phyloP scores from a whole-genome alignment of 306 rosid genomes.

The Sicyos baderoa region DNA sequence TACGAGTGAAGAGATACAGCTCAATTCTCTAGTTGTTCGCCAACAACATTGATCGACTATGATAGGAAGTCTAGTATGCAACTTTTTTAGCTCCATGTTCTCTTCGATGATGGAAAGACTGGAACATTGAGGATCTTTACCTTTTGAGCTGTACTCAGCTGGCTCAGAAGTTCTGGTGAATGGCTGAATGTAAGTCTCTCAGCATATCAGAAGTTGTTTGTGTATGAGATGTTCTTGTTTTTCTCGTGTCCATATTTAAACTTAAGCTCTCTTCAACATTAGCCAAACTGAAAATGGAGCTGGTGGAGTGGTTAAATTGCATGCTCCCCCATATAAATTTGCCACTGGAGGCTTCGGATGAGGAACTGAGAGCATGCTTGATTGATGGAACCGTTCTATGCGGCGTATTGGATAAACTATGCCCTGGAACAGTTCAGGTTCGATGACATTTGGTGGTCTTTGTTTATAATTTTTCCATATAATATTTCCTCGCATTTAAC shows the following conservation, averaged over 20 bases:
- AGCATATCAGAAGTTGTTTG: slow-evolving; percentile 10
- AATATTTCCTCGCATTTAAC: not conserved
- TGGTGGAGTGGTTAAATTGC: slow-evolving; percentile 72
- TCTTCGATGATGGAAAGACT: slow-evolving; percentile 22
- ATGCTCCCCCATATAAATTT: slow-evolving; percentile 63
- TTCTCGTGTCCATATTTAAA: slow-evolving; percentile 11
- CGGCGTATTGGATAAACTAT: slow-evolving; percentile 54
- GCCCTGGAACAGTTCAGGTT: slow-evolving; percentile 54
- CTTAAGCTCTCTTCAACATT: slow-evolving; percentile 25
- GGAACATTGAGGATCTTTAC: slow-evolving; percentile 25
- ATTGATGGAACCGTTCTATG: slow-evolving; percentile 73
- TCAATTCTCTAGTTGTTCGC: too few species aligned
- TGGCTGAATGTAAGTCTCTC: slow-evolving; percentile 33
- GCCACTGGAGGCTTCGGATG: slow-evolving; percentile 63
- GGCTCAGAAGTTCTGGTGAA: slow-evolving; percentile 31
- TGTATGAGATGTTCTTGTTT: slow-evolving; percentile 13
- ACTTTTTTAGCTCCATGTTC: slow-evolving; percentile 23
- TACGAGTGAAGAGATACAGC: too few species aligned
- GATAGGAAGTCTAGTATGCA: not conserved
- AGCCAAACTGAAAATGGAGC: slow-evolving; percentile 43
- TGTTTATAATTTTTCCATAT: not conserved
- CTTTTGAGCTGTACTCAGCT: slow-evolving; percentile 35
- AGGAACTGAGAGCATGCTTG: slow-evolving; percentile 62
- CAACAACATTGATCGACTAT: not conserved
- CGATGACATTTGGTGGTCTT: slow-evolving; percentile 26